Conservation (phyloP, 345 rosid genomes). For the Alliaria petiolata region DNA sequence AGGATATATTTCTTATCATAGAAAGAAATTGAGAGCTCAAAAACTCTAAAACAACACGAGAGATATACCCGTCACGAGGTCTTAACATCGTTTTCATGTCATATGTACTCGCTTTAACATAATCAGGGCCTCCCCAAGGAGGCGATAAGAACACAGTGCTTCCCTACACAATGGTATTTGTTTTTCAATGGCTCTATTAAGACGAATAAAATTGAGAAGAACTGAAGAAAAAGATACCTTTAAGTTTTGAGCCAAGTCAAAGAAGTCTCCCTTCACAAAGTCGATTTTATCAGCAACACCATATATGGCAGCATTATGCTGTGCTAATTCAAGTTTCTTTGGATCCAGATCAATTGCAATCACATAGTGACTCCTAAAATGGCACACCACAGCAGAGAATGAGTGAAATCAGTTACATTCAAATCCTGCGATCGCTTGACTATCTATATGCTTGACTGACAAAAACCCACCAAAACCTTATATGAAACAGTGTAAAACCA, state of each 20-base stretch:
- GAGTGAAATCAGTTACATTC: too few relatives aligned
- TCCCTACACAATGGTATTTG: constrained; percentile 42
- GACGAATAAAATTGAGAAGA: background rate
- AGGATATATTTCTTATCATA: background rate
- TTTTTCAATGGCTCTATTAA: background rate
- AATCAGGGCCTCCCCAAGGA: constrained; percentile 98
- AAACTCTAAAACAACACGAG: background rate
- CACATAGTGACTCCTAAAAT: constrained; percentile 65
- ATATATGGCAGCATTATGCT: constrained; percentile 77
- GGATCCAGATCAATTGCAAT: constrained; percentile 82
- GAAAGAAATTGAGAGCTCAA: background rate
- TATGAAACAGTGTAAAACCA: too few relatives aligned
- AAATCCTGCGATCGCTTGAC: too few relatives aligned
- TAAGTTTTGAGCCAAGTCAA: constrained; percentile 59
- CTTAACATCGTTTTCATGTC: constrained; percentile 78
- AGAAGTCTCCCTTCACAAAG: constrained; percentile 74
- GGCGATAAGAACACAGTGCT: constrained; percentile 84
- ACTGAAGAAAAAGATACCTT: constrained; percentile 45
- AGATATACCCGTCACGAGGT: constrained; percentile 77
- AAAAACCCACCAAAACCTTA: too few relatives aligned
- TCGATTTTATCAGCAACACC: constrained; percentile 75
- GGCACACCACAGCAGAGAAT: constrained; percentile 17
- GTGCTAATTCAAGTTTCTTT: constrained; percentile 69
- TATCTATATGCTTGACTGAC: too few relatives aligned
- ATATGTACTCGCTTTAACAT: constrained; percentile 56